Evolutionary conservation across 768 basidiomycete species (phyloP).

Genomic region (Boletus fagicola): DNA sequence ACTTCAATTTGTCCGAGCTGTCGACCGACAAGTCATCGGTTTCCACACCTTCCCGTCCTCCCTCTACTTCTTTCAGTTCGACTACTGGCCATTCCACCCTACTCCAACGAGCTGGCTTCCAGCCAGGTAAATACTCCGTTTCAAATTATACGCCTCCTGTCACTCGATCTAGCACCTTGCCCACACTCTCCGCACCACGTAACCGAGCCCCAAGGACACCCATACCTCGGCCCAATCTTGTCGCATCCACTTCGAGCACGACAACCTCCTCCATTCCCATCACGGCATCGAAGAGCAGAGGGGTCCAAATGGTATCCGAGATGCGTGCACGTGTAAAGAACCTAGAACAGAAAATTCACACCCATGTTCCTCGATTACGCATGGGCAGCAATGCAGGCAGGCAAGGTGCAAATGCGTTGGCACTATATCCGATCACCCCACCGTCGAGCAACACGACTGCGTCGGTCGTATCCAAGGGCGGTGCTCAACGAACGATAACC

Average conservation of each 20-base stretch:
- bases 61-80: conserved; percentile 32
- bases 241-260: conserved; percentile 41
- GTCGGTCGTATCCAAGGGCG: conserved; percentile 27
- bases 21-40: conserved; percentile 43
- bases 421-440: conserved; percentile 33
- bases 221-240: conserved; percentile 37
- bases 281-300: conserved; percentile 67
- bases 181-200: conserved; percentile 50
- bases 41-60: conserved; percentile 33
- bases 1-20: conserved; percentile 60
- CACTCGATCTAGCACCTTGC: conserved; percentile 56
- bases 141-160: conserved; percentile 48
- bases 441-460: conserved; percentile 39
- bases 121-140: conserved; percentile 40
- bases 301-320: conserved; percentile 90
- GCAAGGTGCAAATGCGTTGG: conserved; percentile 39
- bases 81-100: conserved; percentile 45
- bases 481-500: conserved; percentile 15
- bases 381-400: conserved; percentile 74
- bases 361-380: conserved; percentile 78
- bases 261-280: conserved; percentile 32
- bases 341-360: conserved; percentile 84
- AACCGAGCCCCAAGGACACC: conserved; percentile 44
- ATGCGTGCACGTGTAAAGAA: conserved; percentile 84
- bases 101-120: conserved; percentile 52